Conservation (phyloP, 345 rosid species). For the Bruguiera gymnorhiza region DNA sequence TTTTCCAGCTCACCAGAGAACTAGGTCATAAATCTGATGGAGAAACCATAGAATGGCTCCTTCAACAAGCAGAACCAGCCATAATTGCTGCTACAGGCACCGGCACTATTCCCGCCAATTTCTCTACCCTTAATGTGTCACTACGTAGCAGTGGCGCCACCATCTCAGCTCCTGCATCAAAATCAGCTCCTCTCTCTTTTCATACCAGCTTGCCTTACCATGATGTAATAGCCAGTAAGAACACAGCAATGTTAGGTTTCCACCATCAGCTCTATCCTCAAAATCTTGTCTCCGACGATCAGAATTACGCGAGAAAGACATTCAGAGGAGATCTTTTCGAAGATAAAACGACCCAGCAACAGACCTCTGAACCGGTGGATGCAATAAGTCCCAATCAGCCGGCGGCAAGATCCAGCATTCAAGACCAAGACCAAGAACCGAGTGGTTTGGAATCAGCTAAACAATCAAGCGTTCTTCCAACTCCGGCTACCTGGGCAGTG, state of each 20-base stretch:
- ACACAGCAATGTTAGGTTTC: conserved; percentile 44
- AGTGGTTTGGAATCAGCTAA: too few relatives aligned
- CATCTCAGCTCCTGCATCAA: conserved; percentile 50
- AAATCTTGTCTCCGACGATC: conserved; percentile 20
- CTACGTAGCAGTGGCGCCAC: conserved; percentile 63
- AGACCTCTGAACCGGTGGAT: conserved; percentile 11
- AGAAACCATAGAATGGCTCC: conserved; percentile 80
- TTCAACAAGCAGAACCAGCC: conserved; percentile 79
- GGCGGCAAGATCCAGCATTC: conserved; percentile 25
- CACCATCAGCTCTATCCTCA: conserved; percentile 53
- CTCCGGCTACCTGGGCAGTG: conserved; percentile 73
- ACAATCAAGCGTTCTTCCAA: conserved; percentile 35
- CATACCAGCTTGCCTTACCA: conserved; percentile 50
- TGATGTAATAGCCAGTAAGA: conserved; percentile 19
- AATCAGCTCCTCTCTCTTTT: conserved; percentile 54
- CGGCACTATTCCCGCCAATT: conserved; percentile 85
- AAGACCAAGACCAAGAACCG: conserved; percentile 35
- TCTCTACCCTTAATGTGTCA: conserved; percentile 65
- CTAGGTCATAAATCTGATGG: conserved; percentile 81
- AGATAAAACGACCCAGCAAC: conserved; percentile 27
- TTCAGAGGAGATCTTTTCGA: conserved; percentile 68
- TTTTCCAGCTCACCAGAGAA: conserved; percentile 72
- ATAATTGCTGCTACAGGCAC: conserved; percentile 76
- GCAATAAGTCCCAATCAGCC: conserved; percentile 21
- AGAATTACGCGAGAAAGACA: conserved; percentile 38